Conservation (phyloP, 495 filamentous ascomycete species). For the Talaromyces ruber region DNA sequence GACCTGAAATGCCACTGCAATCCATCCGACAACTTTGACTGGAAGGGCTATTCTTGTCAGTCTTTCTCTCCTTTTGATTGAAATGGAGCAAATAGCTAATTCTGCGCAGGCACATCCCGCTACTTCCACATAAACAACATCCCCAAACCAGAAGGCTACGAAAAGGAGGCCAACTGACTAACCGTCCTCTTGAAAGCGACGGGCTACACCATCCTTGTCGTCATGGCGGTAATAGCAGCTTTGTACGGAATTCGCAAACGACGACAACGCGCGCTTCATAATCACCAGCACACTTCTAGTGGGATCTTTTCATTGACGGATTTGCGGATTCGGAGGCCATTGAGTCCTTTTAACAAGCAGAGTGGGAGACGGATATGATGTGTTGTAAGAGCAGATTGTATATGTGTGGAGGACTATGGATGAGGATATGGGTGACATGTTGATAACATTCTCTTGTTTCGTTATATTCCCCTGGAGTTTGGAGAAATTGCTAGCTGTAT, state of each 20-base stretch:
- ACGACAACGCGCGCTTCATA: not conserved
- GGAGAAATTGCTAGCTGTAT: not conserved
- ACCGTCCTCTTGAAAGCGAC: constrained; percentile 14
- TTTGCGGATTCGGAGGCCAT: not conserved
- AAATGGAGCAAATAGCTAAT: not conserved
- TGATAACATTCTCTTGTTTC: not conserved
- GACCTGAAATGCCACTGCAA: constrained; percentile 90
- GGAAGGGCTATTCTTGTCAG: constrained; percentile 95
- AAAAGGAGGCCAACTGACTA: constrained; percentile 54
- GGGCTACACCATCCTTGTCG: constrained; percentile 12
- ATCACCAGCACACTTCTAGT: not conserved
- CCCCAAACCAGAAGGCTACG: constrained; percentile 73
- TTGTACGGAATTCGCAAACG: not conserved
- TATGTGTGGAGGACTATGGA: not conserved
- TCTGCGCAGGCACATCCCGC: constrained; percentile 58
- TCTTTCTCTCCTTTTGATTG: constrained; percentile 4
- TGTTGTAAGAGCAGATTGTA: too few species aligned
- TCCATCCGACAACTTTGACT: constrained; percentile 95
- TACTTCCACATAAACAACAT: constrained; percentile 77
- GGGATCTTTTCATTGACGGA: constrained; percentile 3
- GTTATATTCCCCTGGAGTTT: not conserved
- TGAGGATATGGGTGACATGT: not conserved
- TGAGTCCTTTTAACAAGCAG: not conserved
- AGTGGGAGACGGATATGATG: not conserved
- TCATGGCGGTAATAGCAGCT: not conserved